Evolutionary conservation across 805 yeast genomes (phyloP), one percentile per base, ranked within the genome.

Genomic region (Zygoascus tannicola): DNA sequence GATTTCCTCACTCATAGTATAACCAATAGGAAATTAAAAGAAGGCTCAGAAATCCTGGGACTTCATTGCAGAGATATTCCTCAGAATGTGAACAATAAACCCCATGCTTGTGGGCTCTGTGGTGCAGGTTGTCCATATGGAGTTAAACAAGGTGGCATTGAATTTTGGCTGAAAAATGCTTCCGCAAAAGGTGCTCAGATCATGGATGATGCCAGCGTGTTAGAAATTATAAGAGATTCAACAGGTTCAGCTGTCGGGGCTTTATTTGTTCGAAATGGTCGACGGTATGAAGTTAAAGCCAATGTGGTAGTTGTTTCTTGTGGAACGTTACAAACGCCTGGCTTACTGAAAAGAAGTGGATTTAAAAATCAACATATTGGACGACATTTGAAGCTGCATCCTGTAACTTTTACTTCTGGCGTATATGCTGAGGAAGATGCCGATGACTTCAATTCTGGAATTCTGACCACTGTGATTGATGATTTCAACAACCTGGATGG

Each of bases 291-390:
- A 5, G 68, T 75, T 18, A 61, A 62, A 8, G 74, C 76, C 35
- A 67, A 62, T 48, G 69, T 68, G 46, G 66, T 68, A 33, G 66
- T 74, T 20, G 68, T 67, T 7, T 51, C 70, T 21, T 71, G 70
- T 8, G 80, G 80, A 2, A 58, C 76, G 0, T 60, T 75, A 33
- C 62, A 69, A 15, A 72, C 80, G 1, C 80, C 80, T 1, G 51
- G 64, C 1, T 53, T 75, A 7, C 63, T 75, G 43, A 63, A 63
- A 53, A 61, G 69, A 22, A 73, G 78, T 0, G 72, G 74, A 1
- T 75, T 75, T 55, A 64, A 51, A 52, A 74, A 74, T 55, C 66
- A 60, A 48, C 63, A 73, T 51, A 75, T 75, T 52, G 80, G 80
- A 19, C 46, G 54, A 14, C 71, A 74, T 44, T 67, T 75, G 49